Percentiles rank a stretch among this genome's conserved stretches.
Conservation (phyloP, 208 protist genomes). For the Trypanosoma rangeli region DNA sequence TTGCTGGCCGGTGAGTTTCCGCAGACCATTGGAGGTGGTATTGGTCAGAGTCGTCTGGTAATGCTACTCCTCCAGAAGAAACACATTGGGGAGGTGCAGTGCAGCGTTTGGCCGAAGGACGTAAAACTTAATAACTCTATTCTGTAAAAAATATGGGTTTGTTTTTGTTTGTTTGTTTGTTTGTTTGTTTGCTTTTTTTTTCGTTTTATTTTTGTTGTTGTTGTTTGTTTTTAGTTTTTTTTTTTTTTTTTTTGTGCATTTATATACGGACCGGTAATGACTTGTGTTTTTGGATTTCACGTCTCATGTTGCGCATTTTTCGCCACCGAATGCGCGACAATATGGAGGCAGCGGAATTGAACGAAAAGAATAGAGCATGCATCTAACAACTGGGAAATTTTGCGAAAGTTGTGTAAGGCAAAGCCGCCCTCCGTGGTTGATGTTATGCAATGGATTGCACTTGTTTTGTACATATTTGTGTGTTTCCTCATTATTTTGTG, state of each 20-base stretch:
- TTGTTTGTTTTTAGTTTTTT: background rate
- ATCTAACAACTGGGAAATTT: too few species aligned
- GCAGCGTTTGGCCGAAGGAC: constrained; percentile 75
- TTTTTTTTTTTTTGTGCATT: background rate
- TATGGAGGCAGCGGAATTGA: too few species aligned
- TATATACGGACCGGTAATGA: background rate
- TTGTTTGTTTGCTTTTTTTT: background rate
- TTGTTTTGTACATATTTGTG: too few species aligned
- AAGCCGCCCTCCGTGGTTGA: too few species aligned
- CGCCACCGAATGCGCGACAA: too few species aligned
- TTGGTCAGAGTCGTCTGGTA: constrained; percentile 83
- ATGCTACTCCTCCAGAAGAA: constrained; percentile 91
- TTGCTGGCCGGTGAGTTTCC: constrained; percentile 78
- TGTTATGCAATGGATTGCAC: too few species aligned
- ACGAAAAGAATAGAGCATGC: too few species aligned
- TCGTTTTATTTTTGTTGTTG: background rate
- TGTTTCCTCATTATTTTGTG: too few species aligned
- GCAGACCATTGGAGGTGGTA: constrained; percentile 85
- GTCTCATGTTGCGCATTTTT: too few species aligned
- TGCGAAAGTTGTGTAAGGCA: too few species aligned
- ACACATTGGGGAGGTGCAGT: constrained; percentile 93
- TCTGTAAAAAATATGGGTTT: constrained; percentile 11
- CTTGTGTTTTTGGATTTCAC: too few species aligned
- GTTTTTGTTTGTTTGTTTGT: background rate
- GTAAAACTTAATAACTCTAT: background rate